phyloP scores from a whole-genome alignment of 192 early-diverging fungal species.

The Cetraspora pellucida region DNA sequence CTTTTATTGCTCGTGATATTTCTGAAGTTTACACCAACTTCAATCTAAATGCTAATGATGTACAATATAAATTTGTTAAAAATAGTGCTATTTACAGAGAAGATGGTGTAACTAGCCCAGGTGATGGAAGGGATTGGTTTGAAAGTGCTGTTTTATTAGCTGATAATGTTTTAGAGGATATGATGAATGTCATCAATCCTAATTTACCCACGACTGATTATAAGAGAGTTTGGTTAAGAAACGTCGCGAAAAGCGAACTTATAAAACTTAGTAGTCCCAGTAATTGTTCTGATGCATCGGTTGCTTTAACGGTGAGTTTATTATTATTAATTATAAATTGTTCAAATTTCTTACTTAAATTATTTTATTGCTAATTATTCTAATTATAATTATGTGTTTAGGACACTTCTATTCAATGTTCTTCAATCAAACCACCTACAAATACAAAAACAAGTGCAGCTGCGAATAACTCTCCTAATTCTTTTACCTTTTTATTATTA shows the following conservation, averaged over 20 bases:
- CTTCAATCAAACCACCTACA: too few relatives aligned
- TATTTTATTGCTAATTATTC: not conserved
- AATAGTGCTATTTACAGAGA: slow-evolving; percentile 67
- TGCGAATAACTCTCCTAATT: too few relatives aligned
- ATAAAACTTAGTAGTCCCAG: slow-evolving; percentile 49
- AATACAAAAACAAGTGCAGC: too few relatives aligned
- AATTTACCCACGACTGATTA: slow-evolving; percentile 51
- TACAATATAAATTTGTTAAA: slow-evolving; percentile 65
- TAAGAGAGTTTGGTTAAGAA: slow-evolving; percentile 69
- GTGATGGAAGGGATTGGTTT: slow-evolving; percentile 73
- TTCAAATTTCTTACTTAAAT: not conserved
- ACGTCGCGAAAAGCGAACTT: slow-evolving; percentile 60
- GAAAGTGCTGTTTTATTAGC: slow-evolving; percentile 65
- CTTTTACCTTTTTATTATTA: too few relatives aligned
- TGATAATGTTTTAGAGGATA: slow-evolving; percentile 71
- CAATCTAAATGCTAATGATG: slow-evolving; percentile 43
- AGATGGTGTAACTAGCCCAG: slow-evolving; percentile 64
- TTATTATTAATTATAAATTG: not conserved
- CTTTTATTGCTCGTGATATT: slow-evolving; percentile 51
- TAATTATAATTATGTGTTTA: too few relatives aligned
- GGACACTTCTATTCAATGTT: too few relatives aligned
- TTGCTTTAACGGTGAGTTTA: slow-evolving; percentile 23
- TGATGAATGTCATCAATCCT: slow-evolving; percentile 67
- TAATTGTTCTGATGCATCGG: slow-evolving; percentile 59
- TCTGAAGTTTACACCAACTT: slow-evolving; percentile 60